Percentiles rank a stretch among this genome's conserved stretches.
phyloP scores from a whole-genome alignment of 1,284 basidiomycete species.

The Gymnopus androsaceus region DNA sequence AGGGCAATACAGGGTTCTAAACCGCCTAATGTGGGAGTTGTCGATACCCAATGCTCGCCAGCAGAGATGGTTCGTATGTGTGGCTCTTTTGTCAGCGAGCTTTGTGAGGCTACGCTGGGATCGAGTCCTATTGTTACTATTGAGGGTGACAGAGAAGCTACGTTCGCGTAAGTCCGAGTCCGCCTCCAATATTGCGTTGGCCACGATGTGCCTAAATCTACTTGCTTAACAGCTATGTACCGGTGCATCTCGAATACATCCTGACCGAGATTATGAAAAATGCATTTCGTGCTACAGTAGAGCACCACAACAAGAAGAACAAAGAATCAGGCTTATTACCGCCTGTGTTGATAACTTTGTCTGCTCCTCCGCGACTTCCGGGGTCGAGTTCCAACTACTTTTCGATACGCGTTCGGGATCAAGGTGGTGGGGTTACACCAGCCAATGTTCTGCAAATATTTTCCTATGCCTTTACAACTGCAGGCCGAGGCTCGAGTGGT shows the following conservation, averaged over 20 bases:
- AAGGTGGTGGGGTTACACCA: constrained; percentile 82
- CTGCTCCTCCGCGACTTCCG: constrained; percentile 48
- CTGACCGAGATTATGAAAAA: constrained; percentile 88
- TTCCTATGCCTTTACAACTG: constrained; percentile 90
- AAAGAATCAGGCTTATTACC: constrained; percentile 47
- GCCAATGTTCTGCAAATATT: constrained; percentile 79
- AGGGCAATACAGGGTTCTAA: constrained; percentile 52
- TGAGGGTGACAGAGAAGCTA: constrained; percentile 70
- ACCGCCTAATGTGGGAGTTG: constrained; percentile 58
- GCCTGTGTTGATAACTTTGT: constrained; percentile 74
- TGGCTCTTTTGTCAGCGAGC: constrained; percentile 77
- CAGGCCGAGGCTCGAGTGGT: constrained; percentile 46
- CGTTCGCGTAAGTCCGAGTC: constrained; percentile 81
- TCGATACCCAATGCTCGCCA: constrained; percentile 71
- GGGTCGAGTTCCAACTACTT: constrained; percentile 49
- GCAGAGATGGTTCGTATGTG: constrained; percentile 73
- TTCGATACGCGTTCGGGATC: constrained; percentile 80
- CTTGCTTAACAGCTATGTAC: constrained; percentile 82
- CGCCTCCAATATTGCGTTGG: too few relatives aligned
- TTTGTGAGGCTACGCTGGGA: constrained; percentile 88
- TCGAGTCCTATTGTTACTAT: constrained; percentile 66
- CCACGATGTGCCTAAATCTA: too few relatives aligned
- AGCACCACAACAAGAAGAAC: constrained; percentile 55
- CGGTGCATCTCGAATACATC: constrained; percentile 88
- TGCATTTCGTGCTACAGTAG: constrained; percentile 87